Percentiles rank a stretch among this genome's conserved stretches.
Evolutionary conservation across 352 stramenopile genomes (phyloP).

Genomic region (Pythium phragmitis): DNA sequence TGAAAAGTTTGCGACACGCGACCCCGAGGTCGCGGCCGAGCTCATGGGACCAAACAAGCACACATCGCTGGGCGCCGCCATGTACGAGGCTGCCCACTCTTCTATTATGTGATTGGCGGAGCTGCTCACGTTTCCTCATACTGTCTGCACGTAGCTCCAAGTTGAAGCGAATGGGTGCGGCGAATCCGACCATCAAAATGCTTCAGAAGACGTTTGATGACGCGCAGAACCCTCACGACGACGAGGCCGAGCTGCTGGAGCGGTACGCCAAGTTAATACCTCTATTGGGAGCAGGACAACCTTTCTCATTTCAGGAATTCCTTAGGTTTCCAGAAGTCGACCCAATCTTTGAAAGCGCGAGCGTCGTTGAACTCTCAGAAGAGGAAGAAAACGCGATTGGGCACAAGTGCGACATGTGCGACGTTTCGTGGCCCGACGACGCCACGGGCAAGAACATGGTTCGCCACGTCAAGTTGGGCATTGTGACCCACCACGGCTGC

Average conservation of each 20-base stretch:
- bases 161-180: slow-evolving; percentile 61
- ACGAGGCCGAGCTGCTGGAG: slow-evolving; percentile 49
- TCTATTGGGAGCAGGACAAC: background rate
- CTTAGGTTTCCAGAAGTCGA: slow-evolving; percentile 57
- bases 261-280: slow-evolving; percentile 16
- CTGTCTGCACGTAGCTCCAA: slow-evolving; percentile 41
- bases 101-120: background rate
- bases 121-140: background rate
- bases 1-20: slow-evolving; percentile 63
- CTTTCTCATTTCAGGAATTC: background rate
- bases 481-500: slow-evolving; percentile 73
- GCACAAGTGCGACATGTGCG: slow-evolving; percentile 72
- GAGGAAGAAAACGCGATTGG: slow-evolving; percentile 23
- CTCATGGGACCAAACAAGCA: slow-evolving; percentile 58
- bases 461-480: slow-evolving; percentile 41
- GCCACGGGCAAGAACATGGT: slow-evolving; percentile 52
- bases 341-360: slow-evolving; percentile 67
- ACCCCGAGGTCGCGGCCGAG: slow-evolving; percentile 58
- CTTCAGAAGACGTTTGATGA: slow-evolving; percentile 75
- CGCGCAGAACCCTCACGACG: slow-evolving; percentile 37
- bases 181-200: slow-evolving; percentile 69
- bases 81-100: slow-evolving; percentile 35
- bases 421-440: slow-evolving; percentile 82
- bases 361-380: slow-evolving; percentile 48
- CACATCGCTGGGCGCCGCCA: slow-evolving; percentile 51